Conservation (phyloP, 2,329 filamentous ascomycete genomes). For the Diaporthe sp. region DNA sequence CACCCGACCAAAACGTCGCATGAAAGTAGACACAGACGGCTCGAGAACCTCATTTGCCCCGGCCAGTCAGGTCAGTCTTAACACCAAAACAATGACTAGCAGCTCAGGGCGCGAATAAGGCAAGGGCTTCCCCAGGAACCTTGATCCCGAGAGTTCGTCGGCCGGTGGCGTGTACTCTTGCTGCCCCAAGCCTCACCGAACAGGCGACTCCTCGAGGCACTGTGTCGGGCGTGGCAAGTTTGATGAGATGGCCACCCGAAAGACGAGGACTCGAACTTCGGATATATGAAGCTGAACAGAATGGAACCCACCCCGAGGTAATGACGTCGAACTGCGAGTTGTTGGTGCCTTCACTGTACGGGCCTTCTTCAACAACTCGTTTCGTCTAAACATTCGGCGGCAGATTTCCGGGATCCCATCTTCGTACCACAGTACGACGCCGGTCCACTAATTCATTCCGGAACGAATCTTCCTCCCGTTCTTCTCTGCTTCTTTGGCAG, state of each 20-base stretch:
- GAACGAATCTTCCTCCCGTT: constrained; percentile 26
- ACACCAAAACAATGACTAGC: constrained; percentile 32
- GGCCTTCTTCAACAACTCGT: constrained; percentile 34
- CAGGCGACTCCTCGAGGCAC: constrained; percentile 15
- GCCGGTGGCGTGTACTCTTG: constrained; percentile 9
- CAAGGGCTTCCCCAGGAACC: constrained; percentile 28
- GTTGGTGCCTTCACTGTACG: constrained; percentile 26
- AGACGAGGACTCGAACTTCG: not conserved
- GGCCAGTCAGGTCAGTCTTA: constrained; percentile 27
- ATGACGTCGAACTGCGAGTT: constrained; percentile 21
- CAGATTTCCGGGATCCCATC: constrained; percentile 22
- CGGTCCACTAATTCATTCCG: constrained; percentile 33
- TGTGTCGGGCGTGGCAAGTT: constrained; percentile 20
- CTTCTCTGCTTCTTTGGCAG: constrained; percentile 35
- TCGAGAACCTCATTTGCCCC: constrained; percentile 29
- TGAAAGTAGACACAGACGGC: constrained; percentile 20
- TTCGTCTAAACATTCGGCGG: constrained; percentile 36
- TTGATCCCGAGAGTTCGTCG: constrained; percentile 19
- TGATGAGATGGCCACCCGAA: constrained; percentile 8
- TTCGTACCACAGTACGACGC: constrained; percentile 15
- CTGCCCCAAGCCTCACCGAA: constrained; percentile 7
- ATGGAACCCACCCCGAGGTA: not conserved
- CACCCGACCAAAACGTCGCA: constrained; percentile 31
- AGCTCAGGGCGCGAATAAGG: constrained; percentile 16
- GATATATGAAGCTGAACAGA: constrained; percentile 21